These are phyloP conservation scores for Penicillium taxi DNA, from an alignment of 495 filamentous ascomycete species.

Conservation along the genomic window DNA sequence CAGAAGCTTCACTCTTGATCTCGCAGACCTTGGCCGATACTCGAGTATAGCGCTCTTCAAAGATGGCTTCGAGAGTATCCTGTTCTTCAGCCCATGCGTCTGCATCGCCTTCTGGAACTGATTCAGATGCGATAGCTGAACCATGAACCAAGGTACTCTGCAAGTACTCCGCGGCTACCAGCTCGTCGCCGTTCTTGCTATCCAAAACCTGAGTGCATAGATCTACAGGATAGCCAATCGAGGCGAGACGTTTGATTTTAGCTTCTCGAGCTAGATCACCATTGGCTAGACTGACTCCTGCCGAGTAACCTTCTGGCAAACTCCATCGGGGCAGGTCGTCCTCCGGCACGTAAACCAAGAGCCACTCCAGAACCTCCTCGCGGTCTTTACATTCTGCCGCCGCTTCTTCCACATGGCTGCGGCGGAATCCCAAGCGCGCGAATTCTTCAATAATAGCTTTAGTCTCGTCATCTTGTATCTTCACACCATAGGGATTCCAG, in stretches of 20 bases:
- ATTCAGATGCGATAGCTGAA: conserved; percentile 10
- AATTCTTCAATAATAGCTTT: conserved; percentile 64
- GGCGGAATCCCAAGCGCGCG: conserved; percentile 67
- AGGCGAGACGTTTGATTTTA: conserved; percentile 70
- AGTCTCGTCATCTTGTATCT: conserved; percentile 50
- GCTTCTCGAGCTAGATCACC: conserved; percentile 71
- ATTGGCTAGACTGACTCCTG: conserved; percentile 75
- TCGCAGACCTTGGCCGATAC: conserved; percentile 53
- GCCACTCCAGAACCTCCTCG: conserved; percentile 90
- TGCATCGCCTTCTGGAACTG: conserved; percentile 19
- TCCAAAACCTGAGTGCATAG: conserved; percentile 70
- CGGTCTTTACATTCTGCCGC: conserved; percentile 76
- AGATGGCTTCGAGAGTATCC: conserved; percentile 72
- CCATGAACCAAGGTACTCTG: conserved; percentile 56
- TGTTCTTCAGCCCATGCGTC: conserved; percentile 78
- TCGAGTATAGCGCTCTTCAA: conserved; percentile 52
- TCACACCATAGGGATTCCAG: conserved; percentile 76
- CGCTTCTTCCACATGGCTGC: conserved; percentile 84
- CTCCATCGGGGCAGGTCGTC: conserved; percentile 88
- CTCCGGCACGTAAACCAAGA: conserved; percentile 92
- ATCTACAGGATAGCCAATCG: conserved; percentile 76
- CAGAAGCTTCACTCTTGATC: conserved; percentile 46
- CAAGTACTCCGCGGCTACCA: conserved; percentile 66
- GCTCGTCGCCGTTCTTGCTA: conserved; percentile 60
- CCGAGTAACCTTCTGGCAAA: conserved; percentile 81